phyloP scores from a whole-genome alignment of 139 green algal species.

The Penium margaritaceum region DNA sequence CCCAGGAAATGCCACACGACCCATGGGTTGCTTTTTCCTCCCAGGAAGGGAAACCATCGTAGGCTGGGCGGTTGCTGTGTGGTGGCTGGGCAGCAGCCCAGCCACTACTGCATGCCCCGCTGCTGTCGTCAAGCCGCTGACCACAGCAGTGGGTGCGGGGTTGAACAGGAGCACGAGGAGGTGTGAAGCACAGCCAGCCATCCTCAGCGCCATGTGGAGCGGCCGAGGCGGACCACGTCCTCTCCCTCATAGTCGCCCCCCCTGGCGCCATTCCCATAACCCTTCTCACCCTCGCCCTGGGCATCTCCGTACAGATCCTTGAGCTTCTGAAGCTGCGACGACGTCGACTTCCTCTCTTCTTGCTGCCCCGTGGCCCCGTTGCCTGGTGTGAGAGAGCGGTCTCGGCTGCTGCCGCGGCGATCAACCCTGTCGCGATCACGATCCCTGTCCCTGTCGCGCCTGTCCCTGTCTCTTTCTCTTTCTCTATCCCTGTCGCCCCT shows the following conservation, averaged over 20 bases:
- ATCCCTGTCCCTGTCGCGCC: conserved; percentile 8
- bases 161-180: too few relatives aligned
- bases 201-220: conserved; percentile 33
- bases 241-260: conserved; percentile 1
- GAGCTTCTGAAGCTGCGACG: conserved; percentile 31
- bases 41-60: too few relatives aligned
- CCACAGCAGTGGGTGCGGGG: too few relatives aligned
- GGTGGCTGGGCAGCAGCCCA: too few relatives aligned
- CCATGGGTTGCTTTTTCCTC: too few relatives aligned
- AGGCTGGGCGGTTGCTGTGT: too few relatives aligned
- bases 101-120: too few relatives aligned
- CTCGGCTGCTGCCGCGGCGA: too few relatives aligned
- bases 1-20: too few relatives aligned
- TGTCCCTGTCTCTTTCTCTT: conserved; percentile 11
- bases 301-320: conserved; percentile 41
- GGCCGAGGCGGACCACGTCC: conserved; percentile 36
- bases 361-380: neutral
- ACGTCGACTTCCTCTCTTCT: conserved; percentile 10
- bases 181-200: too few relatives aligned
- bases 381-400: neutral
- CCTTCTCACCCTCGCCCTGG: conserved; percentile 4
- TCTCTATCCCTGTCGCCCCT: neutral
- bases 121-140: too few relatives aligned
- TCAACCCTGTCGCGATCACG: too few relatives aligned
- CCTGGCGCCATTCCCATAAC: neutral